Conservation (phyloP, 495 filamentous ascomycete species). For the Astrocystis sublimbata region DNA sequence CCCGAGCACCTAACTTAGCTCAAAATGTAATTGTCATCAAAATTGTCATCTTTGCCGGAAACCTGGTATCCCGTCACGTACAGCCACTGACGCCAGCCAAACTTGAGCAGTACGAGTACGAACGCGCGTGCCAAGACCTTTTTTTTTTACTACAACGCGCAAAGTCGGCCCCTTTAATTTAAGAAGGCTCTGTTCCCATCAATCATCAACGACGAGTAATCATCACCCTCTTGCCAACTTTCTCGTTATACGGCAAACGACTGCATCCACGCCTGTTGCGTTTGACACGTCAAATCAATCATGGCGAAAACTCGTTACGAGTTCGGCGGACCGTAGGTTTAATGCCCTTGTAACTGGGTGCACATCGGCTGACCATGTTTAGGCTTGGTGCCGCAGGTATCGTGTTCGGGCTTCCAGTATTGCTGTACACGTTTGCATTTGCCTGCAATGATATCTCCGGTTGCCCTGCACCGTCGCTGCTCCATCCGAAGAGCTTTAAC, state of each 20-base stretch:
- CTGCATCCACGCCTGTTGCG: neutral
- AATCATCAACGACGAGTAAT: neutral
- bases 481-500: conserved; percentile 70
- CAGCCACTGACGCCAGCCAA: neutral
- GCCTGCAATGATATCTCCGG: conserved; percentile 90
- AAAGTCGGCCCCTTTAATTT: conserved; percentile 5
- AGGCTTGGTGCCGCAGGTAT: conserved; percentile 77
- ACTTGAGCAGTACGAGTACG: conserved; percentile 12
- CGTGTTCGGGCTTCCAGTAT: conserved; percentile 71
- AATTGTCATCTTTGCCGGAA: conserved; percentile 17
- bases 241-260: neutral
- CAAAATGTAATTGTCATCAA: conserved; percentile 10
- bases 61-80: conserved; percentile 10
- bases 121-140: neutral
- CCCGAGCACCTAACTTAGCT: too few species aligned
- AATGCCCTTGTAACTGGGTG: conserved; percentile 5
- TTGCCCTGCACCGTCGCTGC: conserved; percentile 84
- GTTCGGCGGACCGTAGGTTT: conserved; percentile 83
- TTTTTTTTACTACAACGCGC: neutral
- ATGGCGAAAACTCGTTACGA: conserved; percentile 60
- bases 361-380: conserved; percentile 19
- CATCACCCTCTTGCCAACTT: neutral
- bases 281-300: neutral
- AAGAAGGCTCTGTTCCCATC: neutral
- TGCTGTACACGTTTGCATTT: conserved; percentile 75